These are phyloP conservation scores for Clitoria ternatea DNA, from an alignment of 306 rosid genomes.

Conservation along the genomic window DNA sequence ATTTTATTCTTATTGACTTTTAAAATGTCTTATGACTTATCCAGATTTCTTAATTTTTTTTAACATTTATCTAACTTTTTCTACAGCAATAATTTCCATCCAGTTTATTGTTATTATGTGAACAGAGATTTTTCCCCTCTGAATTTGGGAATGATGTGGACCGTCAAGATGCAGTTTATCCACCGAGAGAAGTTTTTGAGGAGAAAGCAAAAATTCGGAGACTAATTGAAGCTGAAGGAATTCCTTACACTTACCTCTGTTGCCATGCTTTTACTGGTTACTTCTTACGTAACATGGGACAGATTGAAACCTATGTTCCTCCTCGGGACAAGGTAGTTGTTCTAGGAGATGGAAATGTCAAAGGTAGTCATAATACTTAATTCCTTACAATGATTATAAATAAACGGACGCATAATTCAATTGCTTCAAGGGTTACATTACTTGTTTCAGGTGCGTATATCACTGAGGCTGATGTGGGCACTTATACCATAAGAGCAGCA, in stretches of 20 bases:
- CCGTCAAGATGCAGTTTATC: conserved; percentile 26
- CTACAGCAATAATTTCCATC: too few relatives aligned
- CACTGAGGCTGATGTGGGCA: conserved; percentile 38
- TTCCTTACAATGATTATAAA: background rate
- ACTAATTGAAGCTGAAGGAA: conserved; percentile 30
- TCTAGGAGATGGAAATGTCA: conserved; percentile 47
- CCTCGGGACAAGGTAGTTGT: conserved; percentile 37
- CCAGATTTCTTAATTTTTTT: too few relatives aligned
- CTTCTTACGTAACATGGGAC: conserved; percentile 31
- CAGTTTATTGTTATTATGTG: too few relatives aligned
- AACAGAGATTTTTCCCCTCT: conserved; percentile 41
- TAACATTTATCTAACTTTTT: too few relatives aligned
- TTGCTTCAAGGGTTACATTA: background rate
- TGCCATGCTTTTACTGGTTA: conserved; percentile 33
- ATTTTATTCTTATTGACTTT: too few relatives aligned
- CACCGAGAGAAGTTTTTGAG: conserved; percentile 16
- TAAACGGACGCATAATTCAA: background rate
- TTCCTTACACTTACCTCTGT: conserved; percentile 39
- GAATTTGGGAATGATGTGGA: conserved; percentile 48
- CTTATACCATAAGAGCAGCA: conserved; percentile 37
- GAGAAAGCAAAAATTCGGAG: conserved; percentile 29
- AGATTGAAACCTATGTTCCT: conserved; percentile 23
- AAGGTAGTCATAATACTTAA: conserved; percentile 17
- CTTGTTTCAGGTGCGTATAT: conserved; percentile 26
- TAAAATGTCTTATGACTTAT: too few relatives aligned